Evolutionary conservation across 2,329 filamentous ascomycete genomes (phyloP).

Genomic region (Fusarium liriodendri): DNA sequence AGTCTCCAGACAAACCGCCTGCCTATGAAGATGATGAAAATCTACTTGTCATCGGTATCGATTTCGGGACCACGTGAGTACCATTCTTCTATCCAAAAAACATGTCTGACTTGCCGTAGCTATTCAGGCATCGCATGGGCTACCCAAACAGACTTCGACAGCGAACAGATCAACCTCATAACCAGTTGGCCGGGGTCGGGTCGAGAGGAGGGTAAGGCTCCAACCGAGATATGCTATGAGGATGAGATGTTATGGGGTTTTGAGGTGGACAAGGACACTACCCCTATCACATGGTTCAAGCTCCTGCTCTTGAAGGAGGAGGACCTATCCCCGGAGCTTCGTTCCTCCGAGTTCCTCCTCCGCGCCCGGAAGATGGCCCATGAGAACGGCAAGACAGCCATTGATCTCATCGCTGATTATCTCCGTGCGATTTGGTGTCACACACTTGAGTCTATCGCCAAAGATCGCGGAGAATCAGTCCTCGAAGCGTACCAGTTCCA

Average conservation of each 20-base stretch:
- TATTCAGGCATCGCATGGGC: constrained; percentile 20
- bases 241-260: constrained; percentile 15
- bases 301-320: constrained; percentile 12
- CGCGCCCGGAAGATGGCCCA: background rate
- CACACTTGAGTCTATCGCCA: constrained; percentile 1
- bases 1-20: background rate
- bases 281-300: constrained; percentile 18
- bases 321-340: background rate
- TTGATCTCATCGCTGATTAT: constrained; percentile 15
- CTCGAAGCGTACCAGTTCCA: constrained; percentile 1
- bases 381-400: background rate
- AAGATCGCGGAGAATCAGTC: background rate
- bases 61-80: background rate
- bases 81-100: background rate
- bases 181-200: constrained; percentile 15
- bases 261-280: constrained; percentile 6
- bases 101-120: background rate
- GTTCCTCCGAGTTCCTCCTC: constrained; percentile 8
- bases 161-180: constrained; percentile 15
- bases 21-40: background rate
- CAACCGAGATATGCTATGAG: constrained; percentile 16
- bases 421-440: constrained; percentile 4
- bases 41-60: background rate
- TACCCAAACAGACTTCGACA: constrained; percentile 13
- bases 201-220: constrained; percentile 16